These are phyloP conservation scores for Phascolomyces articulosus DNA, from an alignment of 371 early-diverging fungal genomes.

Conservation along the genomic window DNA sequence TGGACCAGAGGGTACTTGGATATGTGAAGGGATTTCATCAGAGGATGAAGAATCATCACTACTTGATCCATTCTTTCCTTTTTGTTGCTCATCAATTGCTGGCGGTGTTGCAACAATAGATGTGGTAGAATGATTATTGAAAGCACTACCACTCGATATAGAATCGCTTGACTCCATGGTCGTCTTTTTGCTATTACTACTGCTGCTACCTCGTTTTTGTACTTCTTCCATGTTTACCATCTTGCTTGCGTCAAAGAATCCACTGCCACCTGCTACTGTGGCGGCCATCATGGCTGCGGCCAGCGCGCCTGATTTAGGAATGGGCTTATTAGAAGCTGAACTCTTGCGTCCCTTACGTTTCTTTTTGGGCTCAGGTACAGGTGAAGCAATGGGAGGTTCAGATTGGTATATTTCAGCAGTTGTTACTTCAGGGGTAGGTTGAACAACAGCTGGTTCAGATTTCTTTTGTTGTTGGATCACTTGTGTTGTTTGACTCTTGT, in stretches of 20 bases:
- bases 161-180: background rate
- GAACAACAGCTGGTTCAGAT: slow-evolving; percentile 1
- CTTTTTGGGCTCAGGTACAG: slow-evolving; percentile 30
- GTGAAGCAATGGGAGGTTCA: slow-evolving; percentile 18
- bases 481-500: slow-evolving; percentile 30
- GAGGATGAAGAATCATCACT: background rate
- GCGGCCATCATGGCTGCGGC: slow-evolving; percentile 60
- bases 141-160: background rate
- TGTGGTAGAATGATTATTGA: background rate
- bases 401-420: slow-evolving; percentile 22
- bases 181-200: background rate
- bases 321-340: slow-evolving; percentile 26
- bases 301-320: slow-evolving; percentile 49
- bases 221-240: slow-evolving; percentile 22
- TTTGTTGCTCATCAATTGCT: background rate
- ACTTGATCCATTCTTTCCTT: background rate
- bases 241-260: slow-evolving; percentile 39
- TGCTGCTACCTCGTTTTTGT: background rate
- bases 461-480: slow-evolving; percentile 10
- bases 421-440: slow-evolving; percentile 1
- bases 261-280: slow-evolving; percentile 48
- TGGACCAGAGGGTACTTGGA: slow-evolving; percentile 54
- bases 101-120: background rate
- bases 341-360: slow-evolving; percentile 36
- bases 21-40: slow-evolving; percentile 39